Evolutionary conservation across 2,329 filamentous ascomycete genomes (phyloP).

Genomic region (Emergomyces africanus): DNA sequence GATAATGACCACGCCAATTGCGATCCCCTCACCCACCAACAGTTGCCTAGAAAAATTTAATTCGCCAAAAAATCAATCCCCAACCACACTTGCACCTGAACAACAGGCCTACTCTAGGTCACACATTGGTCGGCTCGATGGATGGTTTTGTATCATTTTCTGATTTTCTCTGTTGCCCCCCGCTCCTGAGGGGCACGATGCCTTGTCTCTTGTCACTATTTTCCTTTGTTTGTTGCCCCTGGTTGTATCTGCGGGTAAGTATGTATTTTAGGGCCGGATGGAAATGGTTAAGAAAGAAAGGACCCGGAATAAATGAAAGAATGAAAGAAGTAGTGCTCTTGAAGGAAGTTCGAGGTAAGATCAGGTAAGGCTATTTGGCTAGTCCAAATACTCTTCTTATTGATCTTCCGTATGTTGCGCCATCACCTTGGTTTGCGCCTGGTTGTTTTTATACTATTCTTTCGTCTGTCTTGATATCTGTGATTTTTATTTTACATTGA

Average conservation of each 20-base stretch:
- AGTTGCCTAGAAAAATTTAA: background rate
- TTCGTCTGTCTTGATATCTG: slow-evolving; percentile 1
- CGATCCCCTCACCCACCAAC: background rate
- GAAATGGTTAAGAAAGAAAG: slow-evolving; percentile 6
- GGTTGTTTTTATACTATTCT: background rate
- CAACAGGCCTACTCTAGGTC: background rate
- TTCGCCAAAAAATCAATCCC: background rate
- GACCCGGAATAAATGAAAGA: background rate
- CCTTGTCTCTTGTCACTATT: slow-evolving; percentile 18
- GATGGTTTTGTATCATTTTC: slow-evolving; percentile 2
- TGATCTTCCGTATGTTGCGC: slow-evolving; percentile 8
- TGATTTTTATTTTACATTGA: background rate
- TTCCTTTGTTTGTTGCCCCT: slow-evolving; percentile 15
- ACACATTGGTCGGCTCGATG: background rate
- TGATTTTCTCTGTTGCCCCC: background rate
- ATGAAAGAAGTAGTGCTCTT: background rate
- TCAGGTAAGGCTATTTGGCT: slow-evolving; percentile 29
- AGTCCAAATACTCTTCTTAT: slow-evolving; percentile 10
- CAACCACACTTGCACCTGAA: background rate
- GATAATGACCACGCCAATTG: background rate
- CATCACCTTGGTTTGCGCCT: slow-evolving; percentile 4
- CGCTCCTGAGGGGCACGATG: background rate
- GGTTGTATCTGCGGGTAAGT: slow-evolving; percentile 29
- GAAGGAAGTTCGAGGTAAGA: slow-evolving; percentile 23
- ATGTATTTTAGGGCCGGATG: slow-evolving; percentile 26